These are phyloP conservation scores for Diaporthe destruens DNA, from an alignment of 2,329 filamentous ascomycete genomes.

Conservation along the genomic window DNA sequence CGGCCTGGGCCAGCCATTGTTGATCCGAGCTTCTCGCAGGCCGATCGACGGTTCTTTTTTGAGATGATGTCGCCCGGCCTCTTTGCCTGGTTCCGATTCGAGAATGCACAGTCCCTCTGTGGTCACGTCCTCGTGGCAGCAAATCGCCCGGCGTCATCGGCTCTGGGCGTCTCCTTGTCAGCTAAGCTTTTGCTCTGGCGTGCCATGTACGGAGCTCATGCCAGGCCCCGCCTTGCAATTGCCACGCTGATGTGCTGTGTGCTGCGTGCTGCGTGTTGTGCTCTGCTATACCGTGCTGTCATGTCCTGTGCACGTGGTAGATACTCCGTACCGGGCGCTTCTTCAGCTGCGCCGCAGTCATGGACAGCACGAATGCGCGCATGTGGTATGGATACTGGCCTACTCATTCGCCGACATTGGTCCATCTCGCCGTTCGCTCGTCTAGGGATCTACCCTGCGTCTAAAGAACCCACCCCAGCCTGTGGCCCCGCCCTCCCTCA, in stretches of 20 bases:
- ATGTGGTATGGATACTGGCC: constrained; percentile 6
- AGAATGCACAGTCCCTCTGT: neutral
- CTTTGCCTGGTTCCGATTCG: constrained; percentile 20
- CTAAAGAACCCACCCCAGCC: constrained; percentile 31
- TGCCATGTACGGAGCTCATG: neutral
- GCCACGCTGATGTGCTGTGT: neutral
- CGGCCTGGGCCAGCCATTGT: constrained; percentile 12
- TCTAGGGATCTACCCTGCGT: constrained; percentile 40
- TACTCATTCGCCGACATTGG: constrained; percentile 34
- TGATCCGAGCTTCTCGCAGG: constrained; percentile 37
- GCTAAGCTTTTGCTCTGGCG: constrained; percentile 25
- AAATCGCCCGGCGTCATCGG: neutral
- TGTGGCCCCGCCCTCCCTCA: constrained; percentile 39
- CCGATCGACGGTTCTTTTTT: constrained; percentile 32
- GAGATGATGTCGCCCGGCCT: constrained; percentile 27
- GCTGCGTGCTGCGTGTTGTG: neutral
- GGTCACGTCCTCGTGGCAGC: constrained; percentile 8
- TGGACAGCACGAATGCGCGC: constrained; percentile 1
- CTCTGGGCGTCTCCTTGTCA: neutral
- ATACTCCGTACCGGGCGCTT: neutral
- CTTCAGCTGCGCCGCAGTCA: constrained; percentile 5
- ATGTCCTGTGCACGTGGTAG: constrained; percentile 7
- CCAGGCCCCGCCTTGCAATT: constrained; percentile 6
- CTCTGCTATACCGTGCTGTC: neutral
- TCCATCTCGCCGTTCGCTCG: constrained; percentile 34